phyloP scores from a whole-genome alignment of 805 yeast genomes.

The Pichia rugopelliculosa region DNA sequence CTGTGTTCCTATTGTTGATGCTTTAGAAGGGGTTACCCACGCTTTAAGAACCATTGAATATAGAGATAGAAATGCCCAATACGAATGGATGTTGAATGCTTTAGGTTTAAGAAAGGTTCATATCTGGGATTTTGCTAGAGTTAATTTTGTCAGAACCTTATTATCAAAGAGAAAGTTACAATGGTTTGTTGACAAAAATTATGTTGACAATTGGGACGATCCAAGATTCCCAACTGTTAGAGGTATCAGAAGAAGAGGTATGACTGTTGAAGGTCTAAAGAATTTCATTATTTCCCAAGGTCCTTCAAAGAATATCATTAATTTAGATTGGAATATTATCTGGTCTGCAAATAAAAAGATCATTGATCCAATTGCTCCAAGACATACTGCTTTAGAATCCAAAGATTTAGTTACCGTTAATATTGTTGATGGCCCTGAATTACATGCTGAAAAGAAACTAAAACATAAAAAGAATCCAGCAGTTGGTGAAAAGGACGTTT shows the following conservation, averaged over 20 bases:
- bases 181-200: slow-evolving; percentile 93
- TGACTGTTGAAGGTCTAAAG: slow-evolving; percentile 96
- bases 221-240: slow-evolving; percentile 99
- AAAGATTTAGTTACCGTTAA: slow-evolving; percentile 62
- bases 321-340: slow-evolving; percentile 94
- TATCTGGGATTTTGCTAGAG: slow-evolving; percentile 97
- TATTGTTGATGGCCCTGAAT: slow-evolving; percentile 63
- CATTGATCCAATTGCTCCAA: slow-evolving; percentile 95
- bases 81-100: slow-evolving; percentile 89
- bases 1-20: slow-evolving; percentile 95
- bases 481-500: slow-evolving; percentile 76
- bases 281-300: slow-evolving; percentile 94
- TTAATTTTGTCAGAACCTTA: slow-evolving; percentile 92
- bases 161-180: slow-evolving; percentile 96
- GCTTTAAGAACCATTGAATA: slow-evolving; percentile 97
- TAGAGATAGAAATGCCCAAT: slow-evolving; percentile 97
- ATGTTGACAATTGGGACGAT: slow-evolving; percentile 95
- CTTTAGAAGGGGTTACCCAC: slow-evolving; percentile 95
- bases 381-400: slow-evolving; percentile 74
- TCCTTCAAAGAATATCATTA: slow-evolving; percentile 93
- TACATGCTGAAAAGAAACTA: slow-evolving; percentile 65
- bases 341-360: slow-evolving; percentile 98
- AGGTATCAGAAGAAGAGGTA: slow-evolving; percentile 99
- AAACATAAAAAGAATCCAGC: slow-evolving; percentile 94
- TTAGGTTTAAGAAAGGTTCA: slow-evolving; percentile 83